These are phyloP conservation scores for Ceratobasidium sp. DNA, from an alignment of 1,284 basidiomycete species.

Conservation along the genomic window DNA sequence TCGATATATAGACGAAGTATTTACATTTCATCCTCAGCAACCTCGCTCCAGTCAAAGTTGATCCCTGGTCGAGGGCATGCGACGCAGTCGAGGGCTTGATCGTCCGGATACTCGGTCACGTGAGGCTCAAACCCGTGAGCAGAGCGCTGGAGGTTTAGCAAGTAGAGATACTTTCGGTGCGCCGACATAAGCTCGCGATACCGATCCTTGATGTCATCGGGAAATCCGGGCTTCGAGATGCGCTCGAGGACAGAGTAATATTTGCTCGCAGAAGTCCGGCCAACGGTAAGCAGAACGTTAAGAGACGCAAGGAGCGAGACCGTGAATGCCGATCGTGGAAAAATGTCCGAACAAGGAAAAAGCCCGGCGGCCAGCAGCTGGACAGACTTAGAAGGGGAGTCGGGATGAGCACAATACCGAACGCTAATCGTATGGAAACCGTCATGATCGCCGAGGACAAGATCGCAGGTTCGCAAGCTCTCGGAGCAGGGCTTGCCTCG, in stretches of 20 bases:
- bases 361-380: neutral
- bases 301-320: neutral
- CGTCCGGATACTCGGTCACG: neutral
- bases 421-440: neutral
- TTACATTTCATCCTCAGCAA: neutral
- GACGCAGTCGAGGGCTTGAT: slow-evolving; percentile 4
- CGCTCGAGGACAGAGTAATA: neutral
- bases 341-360: neutral
- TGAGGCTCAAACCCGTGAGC: neutral
- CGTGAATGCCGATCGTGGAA: neutral
- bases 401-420: neutral
- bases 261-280: neutral
- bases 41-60: slow-evolving; percentile 6
- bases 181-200: slow-evolving; percentile 10
- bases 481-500: no score
- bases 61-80: slow-evolving; percentile 5
- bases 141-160: neutral
- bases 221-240: neutral
- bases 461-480: no score
- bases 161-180: neutral
- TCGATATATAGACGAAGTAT: no score
- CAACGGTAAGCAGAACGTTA: neutral
- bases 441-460: neutral
- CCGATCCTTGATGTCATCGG: neutral
- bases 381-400: neutral